Evolutionary conservation across 495 filamentous ascomycete genomes (phyloP).

Genomic region (Penicillium cinerascens): DNA sequence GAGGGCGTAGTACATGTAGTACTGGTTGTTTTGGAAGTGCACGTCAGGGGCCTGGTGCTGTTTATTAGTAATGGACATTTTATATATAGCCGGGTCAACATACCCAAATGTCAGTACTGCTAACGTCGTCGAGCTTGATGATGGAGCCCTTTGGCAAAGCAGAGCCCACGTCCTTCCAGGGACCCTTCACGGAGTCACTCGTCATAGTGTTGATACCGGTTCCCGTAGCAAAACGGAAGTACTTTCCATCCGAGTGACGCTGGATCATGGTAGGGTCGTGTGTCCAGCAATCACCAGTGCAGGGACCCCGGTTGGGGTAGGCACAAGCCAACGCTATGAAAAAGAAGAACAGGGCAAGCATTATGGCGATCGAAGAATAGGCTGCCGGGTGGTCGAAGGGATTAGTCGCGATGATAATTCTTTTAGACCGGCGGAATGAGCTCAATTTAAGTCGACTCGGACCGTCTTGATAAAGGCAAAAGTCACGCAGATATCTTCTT

Average conservation of each 20-base stretch:
- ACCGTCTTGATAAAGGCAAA: not conserved
- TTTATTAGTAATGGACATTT: not conserved
- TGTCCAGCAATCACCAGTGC: constrained; percentile 56
- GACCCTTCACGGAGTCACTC: constrained; percentile 54
- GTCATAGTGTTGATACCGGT: constrained; percentile 57
- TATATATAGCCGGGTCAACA: not conserved
- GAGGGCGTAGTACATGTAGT: constrained; percentile 73
- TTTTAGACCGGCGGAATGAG: not conserved
- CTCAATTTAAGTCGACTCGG: constrained; percentile 23
- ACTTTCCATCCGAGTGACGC: constrained; percentile 60
- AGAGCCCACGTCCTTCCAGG: constrained; percentile 59
- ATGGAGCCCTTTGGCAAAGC: constrained; percentile 55
- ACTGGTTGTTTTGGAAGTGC: constrained; percentile 48
- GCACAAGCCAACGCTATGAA: constrained; percentile 30
- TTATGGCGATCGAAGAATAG: constrained; percentile 3
- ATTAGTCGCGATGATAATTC: constrained; percentile 1
- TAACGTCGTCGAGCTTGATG: constrained; percentile 49
- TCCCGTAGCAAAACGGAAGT: constrained; percentile 70
- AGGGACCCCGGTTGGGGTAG: constrained; percentile 53
- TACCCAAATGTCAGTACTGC: constrained; percentile 59
- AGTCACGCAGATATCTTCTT: constrained; percentile 18
- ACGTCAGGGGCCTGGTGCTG: constrained; percentile 64
- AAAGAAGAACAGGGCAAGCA: constrained; percentile 23
- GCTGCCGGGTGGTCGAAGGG: not conserved
- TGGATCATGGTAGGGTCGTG: constrained; percentile 65